These are phyloP conservation scores for Tinospora cordifolia DNA, from an alignment of 164 flowering plant species.

Conservation along the genomic window DNA sequence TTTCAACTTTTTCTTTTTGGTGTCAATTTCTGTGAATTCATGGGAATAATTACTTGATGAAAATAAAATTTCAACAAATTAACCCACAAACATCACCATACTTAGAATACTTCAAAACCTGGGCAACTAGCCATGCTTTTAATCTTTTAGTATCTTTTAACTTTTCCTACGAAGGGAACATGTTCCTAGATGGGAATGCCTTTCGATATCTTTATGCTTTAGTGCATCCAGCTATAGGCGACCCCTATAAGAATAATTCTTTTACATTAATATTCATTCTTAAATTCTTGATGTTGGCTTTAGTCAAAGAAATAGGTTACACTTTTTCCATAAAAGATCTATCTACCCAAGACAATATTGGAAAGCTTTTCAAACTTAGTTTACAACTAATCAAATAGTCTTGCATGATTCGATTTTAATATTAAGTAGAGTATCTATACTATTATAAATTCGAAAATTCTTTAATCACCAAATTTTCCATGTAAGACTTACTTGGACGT, in stretches of 20 bases:
- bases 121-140: background rate
- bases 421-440: background rate
- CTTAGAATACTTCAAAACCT: background rate
- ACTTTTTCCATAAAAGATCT: constrained; percentile 1
- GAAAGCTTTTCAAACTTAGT: background rate
- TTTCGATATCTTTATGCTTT: background rate
- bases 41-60: background rate
- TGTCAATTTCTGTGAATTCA: background rate
- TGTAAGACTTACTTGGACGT: no score
- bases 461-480: background rate
- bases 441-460: background rate
- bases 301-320: background rate
- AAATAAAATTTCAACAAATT: background rate
- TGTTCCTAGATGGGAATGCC: background rate
- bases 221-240: background rate
- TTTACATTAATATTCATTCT: background rate
- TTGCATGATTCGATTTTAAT: background rate
- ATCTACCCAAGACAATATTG: background rate
- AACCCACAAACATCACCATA: background rate
- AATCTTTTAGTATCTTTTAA: background rate
- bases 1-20: background rate
- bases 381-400: background rate
- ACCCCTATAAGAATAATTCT: background rate
- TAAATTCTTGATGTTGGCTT: background rate
- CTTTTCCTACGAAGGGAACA: background rate